phyloP scores from a whole-genome alignment of 371 early-diverging fungal genomes.

The Syncephalastrum contaminatum region DNA sequence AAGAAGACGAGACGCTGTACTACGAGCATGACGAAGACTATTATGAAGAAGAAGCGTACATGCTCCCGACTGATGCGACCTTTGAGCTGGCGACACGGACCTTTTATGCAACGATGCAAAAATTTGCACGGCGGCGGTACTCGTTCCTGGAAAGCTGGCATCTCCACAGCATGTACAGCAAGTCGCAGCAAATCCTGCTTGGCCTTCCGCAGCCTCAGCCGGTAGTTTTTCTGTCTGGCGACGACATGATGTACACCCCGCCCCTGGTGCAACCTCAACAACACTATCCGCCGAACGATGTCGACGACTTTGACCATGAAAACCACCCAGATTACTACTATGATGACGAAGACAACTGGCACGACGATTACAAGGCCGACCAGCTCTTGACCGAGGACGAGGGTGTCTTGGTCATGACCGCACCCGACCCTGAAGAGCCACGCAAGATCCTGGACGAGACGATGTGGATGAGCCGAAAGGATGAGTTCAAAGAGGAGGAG shows the following conservation, averaged over 20 bases:
- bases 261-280: slow-evolving; percentile 26
- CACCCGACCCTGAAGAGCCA: slow-evolving; percentile 13
- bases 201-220: slow-evolving; percentile 37
- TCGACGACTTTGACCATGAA: slow-evolving; percentile 15
- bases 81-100: slow-evolving; percentile 41
- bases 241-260: slow-evolving; percentile 50
- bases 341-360: slow-evolving; percentile 3
- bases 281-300: slow-evolving; percentile 6
- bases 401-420: slow-evolving; percentile 21
- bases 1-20: too few relatives aligned
- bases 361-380: not conserved
- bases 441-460: slow-evolving; percentile 14
- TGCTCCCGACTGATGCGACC: slow-evolving; percentile 3
- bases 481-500: slow-evolving; percentile 4
- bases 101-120: slow-evolving; percentile 46
- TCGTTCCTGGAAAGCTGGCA: slow-evolving; percentile 43
- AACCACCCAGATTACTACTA: slow-evolving; percentile 10
- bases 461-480: slow-evolving; percentile 11
- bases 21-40: slow-evolving; percentile 2
- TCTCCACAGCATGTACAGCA: slow-evolving; percentile 49
- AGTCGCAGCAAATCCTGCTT: slow-evolving; percentile 46
- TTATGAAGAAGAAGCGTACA: not conserved
- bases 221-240: slow-evolving; percentile 40
- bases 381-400: slow-evolving; percentile 7
- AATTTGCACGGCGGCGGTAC: slow-evolving; percentile 38